phyloP scores from a whole-genome alignment of 257 asterid genomes.

The Solanum sejunctum region DNA sequence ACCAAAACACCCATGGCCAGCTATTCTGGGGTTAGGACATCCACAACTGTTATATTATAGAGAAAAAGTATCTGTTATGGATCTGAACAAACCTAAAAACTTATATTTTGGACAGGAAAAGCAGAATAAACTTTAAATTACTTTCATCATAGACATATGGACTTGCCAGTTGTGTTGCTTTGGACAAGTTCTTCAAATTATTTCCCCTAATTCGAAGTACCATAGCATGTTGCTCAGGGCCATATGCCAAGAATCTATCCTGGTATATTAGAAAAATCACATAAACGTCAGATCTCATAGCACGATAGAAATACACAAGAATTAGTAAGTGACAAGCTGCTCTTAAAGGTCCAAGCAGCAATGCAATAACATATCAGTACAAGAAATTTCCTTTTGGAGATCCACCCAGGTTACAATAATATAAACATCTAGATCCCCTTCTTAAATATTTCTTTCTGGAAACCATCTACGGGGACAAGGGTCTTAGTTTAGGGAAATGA shows the following conservation, averaged over 20 bases:
- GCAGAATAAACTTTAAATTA: slow-evolving; percentile 62
- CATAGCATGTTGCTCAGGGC: slow-evolving; percentile 85
- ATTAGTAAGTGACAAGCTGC: not conserved
- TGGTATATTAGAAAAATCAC: slow-evolving; percentile 21
- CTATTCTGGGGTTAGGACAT: slow-evolving; percentile 41
- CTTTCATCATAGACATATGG: slow-evolving; percentile 91
- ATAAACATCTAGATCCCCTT: not conserved
- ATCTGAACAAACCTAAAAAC: not conserved
- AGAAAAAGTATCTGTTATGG: slow-evolving; percentile 9
- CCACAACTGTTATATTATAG: slow-evolving; percentile 53
- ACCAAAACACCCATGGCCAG: not conserved
- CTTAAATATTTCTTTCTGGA: not conserved
- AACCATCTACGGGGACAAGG: not conserved
- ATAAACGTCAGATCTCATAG: slow-evolving; percentile 4
- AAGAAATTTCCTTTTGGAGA: not conserved
- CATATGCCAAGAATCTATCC: slow-evolving; percentile 79
- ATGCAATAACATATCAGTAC: not conserved
- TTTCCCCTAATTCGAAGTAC: slow-evolving; percentile 91
- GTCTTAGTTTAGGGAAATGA: not conserved
- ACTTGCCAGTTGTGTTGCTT: slow-evolving; percentile 69
- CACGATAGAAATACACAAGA: not conserved
- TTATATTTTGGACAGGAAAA: not conserved
- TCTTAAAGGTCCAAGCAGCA: not conserved
- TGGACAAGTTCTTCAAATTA: slow-evolving; percentile 73
- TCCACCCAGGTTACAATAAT: not conserved